Percentiles rank a stretch among this genome's conserved stretches.
Conservation (phyloP, 164 flowering plant species). For the Chimonanthus salicifolius region DNA sequence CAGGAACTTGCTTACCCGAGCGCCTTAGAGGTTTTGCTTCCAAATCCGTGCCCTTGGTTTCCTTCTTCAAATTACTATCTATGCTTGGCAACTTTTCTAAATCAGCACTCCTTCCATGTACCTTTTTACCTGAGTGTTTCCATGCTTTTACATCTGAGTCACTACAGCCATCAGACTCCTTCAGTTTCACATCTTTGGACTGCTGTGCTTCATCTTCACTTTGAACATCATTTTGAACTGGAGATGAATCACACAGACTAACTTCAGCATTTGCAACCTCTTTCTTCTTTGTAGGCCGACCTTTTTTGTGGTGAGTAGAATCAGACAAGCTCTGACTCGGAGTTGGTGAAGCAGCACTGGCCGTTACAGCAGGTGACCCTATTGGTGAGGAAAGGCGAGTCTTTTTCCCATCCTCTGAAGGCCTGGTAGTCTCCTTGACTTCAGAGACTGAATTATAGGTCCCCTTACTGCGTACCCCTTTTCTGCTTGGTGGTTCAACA, state of each 20-base stretch:
- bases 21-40: too few relatives aligned
- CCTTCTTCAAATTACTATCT: too few relatives aligned
- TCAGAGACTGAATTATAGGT: conserved; percentile 20
- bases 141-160: conserved; percentile 31
- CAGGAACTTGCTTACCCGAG: too few relatives aligned
- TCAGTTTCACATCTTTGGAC: conserved; percentile 24
- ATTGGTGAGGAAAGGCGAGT: conserved; percentile 22
- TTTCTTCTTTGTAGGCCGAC: conserved; percentile 33
- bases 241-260: conserved; percentile 10
- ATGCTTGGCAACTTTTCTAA: too few relatives aligned
- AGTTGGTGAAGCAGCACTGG: conserved; percentile 27
- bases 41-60: too few relatives aligned
- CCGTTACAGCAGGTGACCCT: conserved; percentile 15
- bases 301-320: conserved; percentile 26
- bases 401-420: conserved; percentile 29
- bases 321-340: conserved; percentile 16
- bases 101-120: conserved; percentile 1
- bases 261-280: conserved; percentile 12
- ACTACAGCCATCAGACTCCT: conserved; percentile 27
- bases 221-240: conserved; percentile 12
- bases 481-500: conserved; percentile 21
- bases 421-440: conserved; percentile 25
- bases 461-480: conserved; percentile 29
- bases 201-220: conserved; percentile 18
- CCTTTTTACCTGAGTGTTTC: conserved; percentile 23